Evolutionary conservation across 1,139 yeast genomes (phyloP).

Genomic region (Kodamaea anthophila): DNA sequence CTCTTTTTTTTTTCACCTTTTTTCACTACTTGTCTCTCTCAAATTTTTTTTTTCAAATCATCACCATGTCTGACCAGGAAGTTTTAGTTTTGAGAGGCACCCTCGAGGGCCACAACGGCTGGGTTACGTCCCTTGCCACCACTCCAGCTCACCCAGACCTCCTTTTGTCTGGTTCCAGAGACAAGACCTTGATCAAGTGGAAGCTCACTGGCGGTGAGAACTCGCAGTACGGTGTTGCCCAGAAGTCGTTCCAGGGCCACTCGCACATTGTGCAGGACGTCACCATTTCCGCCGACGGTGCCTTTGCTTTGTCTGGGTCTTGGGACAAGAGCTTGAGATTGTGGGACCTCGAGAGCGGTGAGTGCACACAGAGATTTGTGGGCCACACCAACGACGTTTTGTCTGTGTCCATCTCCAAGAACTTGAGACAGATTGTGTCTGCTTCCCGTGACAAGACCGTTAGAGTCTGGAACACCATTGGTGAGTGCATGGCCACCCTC

Average conservation of each 20-base stretch:
- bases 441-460: conserved; percentile 99
- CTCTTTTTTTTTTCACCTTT: neutral
- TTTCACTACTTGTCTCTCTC: conserved; percentile 1
- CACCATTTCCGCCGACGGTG: conserved; percentile 97
- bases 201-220: conserved; percentile 94
- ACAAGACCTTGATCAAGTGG: conserved; percentile 98
- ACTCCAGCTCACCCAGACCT: conserved; percentile 98
- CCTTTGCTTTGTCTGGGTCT: conserved; percentile 97
- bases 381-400: conserved; percentile 98
- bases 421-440: conserved; percentile 97
- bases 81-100: conserved; percentile 99
- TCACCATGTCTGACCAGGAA: conserved; percentile 66
- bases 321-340: conserved; percentile 99
- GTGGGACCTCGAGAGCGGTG: conserved; percentile 97
- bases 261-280: conserved; percentile 98
- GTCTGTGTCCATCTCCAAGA: conserved; percentile 94
- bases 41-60: conserved; percentile 3
- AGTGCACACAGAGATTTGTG: conserved; percentile 89
- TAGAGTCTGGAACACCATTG: conserved; percentile 99
- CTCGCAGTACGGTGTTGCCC: conserved; percentile 96
- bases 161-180: conserved; percentile 98
- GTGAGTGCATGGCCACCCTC: conserved; percentile 95
- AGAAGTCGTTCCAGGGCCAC: conserved; percentile 97
- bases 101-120: conserved; percentile 81
- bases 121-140: conserved; percentile 99